Conservation (phyloP, 164 flowering plant species). For the Euptelea pleiosperma region DNA sequence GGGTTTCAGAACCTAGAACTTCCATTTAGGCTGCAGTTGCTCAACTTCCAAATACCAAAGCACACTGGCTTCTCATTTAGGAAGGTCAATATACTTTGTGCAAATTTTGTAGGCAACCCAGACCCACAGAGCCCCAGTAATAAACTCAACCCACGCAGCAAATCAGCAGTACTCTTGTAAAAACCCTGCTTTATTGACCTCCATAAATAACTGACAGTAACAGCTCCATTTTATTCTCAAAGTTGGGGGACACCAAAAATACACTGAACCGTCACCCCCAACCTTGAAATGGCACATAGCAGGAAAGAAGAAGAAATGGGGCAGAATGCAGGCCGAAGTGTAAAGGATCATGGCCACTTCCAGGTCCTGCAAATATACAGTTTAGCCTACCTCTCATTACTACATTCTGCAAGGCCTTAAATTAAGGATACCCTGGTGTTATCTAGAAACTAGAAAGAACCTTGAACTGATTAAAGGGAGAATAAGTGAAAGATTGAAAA, state of each 20-base stretch:
- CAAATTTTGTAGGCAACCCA: too few species aligned
- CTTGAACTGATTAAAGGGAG: conserved; percentile 7
- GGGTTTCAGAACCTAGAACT: too few species aligned
- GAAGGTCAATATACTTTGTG: too few species aligned
- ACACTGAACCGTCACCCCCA: not conserved
- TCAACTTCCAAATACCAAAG: too few species aligned
- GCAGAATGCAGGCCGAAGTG: conserved; percentile 17
- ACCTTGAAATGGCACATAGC: not conserved
- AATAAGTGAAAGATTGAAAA: conserved; percentile 1
- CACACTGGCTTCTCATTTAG: too few species aligned
- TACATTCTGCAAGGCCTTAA: conserved; percentile 24
- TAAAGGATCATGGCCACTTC: conserved; percentile 9
- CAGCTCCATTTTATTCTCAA: conserved; percentile 27
- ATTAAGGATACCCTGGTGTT: conserved; percentile 17
- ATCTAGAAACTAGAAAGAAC: conserved; percentile 10
- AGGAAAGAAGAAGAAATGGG: conserved; percentile 4
- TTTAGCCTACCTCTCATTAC: conserved; percentile 9
- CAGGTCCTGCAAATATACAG: conserved; percentile 16
- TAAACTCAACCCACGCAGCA: too few species aligned
- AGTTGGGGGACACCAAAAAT: conserved; percentile 3
- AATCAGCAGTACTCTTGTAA: too few species aligned
- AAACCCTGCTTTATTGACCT: too few species aligned
- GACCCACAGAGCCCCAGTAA: too few species aligned
- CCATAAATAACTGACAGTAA: too few species aligned
- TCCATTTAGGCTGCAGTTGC: too few species aligned